These are phyloP conservation scores for Guillardia theta DNA, from an alignment of 78 protist genomes.

Conservation along the genomic window DNA sequence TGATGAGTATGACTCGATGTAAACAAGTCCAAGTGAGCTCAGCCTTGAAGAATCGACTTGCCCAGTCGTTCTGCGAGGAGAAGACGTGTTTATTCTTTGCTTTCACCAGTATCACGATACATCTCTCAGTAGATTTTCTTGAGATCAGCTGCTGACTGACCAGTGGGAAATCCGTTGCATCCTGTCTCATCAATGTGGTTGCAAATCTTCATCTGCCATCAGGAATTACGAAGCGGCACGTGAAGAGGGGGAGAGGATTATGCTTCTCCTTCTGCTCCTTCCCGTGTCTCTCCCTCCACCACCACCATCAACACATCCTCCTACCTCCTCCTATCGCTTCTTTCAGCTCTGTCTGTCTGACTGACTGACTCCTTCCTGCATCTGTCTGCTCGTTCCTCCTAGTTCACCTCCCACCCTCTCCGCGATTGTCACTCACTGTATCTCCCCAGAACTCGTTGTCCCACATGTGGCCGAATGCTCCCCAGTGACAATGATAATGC, in stretches of 20 bases:
- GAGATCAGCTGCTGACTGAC: not conserved
- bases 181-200: not conserved
- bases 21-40: too few species aligned
- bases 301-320: not conserved
- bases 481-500: not conserved
- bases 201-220: not conserved
- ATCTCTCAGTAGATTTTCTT: too few species aligned
- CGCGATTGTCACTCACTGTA: not conserved
- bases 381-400: too few species aligned
- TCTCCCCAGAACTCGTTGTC: not conserved
- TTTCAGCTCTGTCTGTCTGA: not conserved
- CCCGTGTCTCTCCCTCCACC: too few species aligned
- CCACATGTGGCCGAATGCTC: not conserved
- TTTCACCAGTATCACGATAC: too few species aligned
- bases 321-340: not conserved
- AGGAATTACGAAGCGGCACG: not conserved
- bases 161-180: not conserved
- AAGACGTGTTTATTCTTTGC: too few species aligned
- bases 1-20: too few species aligned
- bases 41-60: too few species aligned
- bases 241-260: not conserved
- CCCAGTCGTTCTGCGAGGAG: too few species aligned
- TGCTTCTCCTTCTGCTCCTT: too few species aligned
- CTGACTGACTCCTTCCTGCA: too few species aligned
- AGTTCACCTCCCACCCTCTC: too few species aligned